phyloP scores from a whole-genome alignment of 176 grass and related monocot species.

The Oryza meridionalis region DNA sequence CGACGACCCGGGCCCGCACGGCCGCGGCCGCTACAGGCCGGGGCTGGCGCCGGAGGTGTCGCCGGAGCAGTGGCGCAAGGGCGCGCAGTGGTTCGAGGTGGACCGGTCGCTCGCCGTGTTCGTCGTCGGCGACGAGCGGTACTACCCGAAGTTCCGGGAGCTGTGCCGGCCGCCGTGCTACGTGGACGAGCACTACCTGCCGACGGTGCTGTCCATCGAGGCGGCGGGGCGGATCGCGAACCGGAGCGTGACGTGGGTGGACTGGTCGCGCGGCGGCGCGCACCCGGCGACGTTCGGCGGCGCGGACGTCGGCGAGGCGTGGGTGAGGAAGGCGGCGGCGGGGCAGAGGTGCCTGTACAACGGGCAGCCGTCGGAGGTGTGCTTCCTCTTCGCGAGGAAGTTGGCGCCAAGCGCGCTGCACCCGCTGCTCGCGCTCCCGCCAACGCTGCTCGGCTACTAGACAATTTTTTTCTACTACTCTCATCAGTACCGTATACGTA shows the following conservation, averaged over 20 bases:
- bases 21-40: constrained; percentile 52
- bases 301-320: constrained; percentile 41
- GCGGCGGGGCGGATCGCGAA: constrained; percentile 34
- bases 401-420: constrained; percentile 51
- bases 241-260: constrained; percentile 62
- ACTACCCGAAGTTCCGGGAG: constrained; percentile 59
- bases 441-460: constrained; percentile 42
- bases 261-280: constrained; percentile 72
- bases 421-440: constrained; percentile 49
- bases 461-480: background rate
- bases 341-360: constrained; percentile 50
- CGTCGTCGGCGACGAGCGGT: constrained; percentile 46
- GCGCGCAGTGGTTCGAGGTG: constrained; percentile 81
- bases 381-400: constrained; percentile 74
- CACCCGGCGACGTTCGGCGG: constrained; percentile 72
- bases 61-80: constrained; percentile 57
- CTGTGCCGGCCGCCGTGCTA: constrained; percentile 61
- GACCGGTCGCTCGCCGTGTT: constrained; percentile 35
- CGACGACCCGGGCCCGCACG: constrained; percentile 48
- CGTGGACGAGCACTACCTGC: constrained; percentile 79
- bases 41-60: constrained; percentile 47
- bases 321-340: background rate
- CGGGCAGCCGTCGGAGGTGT: constrained; percentile 35
- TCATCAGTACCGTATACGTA: background rate
- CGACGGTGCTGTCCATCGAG: constrained; percentile 50